Base-by-base conservation (phyloP, 2,329 filamentous ascomycete species). In the Mariannaea sp. region DNA sequence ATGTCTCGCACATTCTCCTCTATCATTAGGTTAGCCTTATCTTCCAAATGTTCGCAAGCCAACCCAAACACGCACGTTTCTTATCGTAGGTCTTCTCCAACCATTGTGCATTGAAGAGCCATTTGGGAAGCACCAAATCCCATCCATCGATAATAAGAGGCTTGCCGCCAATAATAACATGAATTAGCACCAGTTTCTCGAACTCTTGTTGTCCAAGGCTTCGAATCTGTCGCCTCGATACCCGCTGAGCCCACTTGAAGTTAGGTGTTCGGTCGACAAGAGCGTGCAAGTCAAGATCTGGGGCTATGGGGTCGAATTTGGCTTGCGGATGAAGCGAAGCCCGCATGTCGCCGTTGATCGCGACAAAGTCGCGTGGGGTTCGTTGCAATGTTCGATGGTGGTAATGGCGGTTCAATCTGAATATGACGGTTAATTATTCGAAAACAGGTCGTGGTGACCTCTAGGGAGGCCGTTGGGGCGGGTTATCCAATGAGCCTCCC, bases 141-240 rank as follows among this genome's bases (percentile, higher is more conserved):
- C 94, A 97, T 14, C 91, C 91, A 66, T 96, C 91, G 49, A 99
- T 88, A 9, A 97, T 89, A 6, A 99, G 77, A 2, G 94, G 94
- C 62, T 91, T 92, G 2, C 94, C 94, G 20, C 87, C 87, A 42
- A 87, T 80, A 45, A 97, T 86, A 13, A 97, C 92, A 72, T 96
- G 89, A 6, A 92, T 79, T 40, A 87, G 76, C 0, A 97, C 86
- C 8, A 97, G 80, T 71, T 90, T 90, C 72, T 97, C 92, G 56
- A 99, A 95, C 29, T 86, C 83, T 43, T 89, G 84, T 17, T 89
- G 78, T 2, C 90, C 89, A 53, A 95, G 84, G 44, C 84, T 81
- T 53, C 88, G 84, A 62, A 97, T 89, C 70, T 90, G 88, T 26
- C 89, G 81, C 58, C 84, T 88, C 5, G 88, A 87, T 29, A 97